phyloP scores from a whole-genome alignment of 768 basidiomycete species.

The Tephrocybe sp. region DNA sequence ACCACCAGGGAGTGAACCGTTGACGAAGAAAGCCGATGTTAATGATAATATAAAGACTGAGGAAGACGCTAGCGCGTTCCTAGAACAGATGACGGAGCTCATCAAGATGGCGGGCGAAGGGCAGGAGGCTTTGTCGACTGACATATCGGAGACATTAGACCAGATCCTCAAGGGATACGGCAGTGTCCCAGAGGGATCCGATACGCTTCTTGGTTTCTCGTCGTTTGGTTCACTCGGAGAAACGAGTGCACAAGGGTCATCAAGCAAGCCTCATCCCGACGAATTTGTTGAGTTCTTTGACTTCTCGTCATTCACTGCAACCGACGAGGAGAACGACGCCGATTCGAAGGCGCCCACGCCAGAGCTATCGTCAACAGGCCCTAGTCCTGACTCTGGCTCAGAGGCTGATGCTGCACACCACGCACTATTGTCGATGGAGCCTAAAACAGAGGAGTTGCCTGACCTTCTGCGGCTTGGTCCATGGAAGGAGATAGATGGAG shows the following conservation, averaged over 20 bases:
- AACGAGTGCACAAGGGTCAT: slow-evolving; percentile 26
- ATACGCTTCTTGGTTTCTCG: slow-evolving; percentile 34
- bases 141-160: slow-evolving; percentile 62
- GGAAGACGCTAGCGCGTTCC: slow-evolving; percentile 62
- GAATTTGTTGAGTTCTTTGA: slow-evolving; percentile 68
- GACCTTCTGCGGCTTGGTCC: slow-evolving; percentile 59
- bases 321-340: slow-evolving; percentile 55
- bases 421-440: slow-evolving; percentile 43
- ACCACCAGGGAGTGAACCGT: slow-evolving; percentile 51
- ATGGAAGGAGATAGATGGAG: slow-evolving; percentile 74
- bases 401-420: slow-evolving; percentile 56
- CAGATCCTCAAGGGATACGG: slow-evolving; percentile 61
- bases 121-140: slow-evolving; percentile 41
- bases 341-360: slow-evolving; percentile 73
- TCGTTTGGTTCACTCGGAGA: slow-evolving; percentile 33
- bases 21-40: slow-evolving; percentile 41
- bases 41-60: slow-evolving; percentile 60
- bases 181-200: slow-evolving; percentile 37
- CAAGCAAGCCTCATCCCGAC: slow-evolving; percentile 32
- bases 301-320: slow-evolving; percentile 58
- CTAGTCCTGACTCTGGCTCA: slow-evolving; percentile 73
- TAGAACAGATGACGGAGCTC: slow-evolving; percentile 65
- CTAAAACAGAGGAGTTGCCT: slow-evolving; percentile 52
- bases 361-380: slow-evolving; percentile 76
- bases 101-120: slow-evolving; percentile 53